Conservation (phyloP, 345 rosid genomes). For the Euphorbia lathyris region DNA sequence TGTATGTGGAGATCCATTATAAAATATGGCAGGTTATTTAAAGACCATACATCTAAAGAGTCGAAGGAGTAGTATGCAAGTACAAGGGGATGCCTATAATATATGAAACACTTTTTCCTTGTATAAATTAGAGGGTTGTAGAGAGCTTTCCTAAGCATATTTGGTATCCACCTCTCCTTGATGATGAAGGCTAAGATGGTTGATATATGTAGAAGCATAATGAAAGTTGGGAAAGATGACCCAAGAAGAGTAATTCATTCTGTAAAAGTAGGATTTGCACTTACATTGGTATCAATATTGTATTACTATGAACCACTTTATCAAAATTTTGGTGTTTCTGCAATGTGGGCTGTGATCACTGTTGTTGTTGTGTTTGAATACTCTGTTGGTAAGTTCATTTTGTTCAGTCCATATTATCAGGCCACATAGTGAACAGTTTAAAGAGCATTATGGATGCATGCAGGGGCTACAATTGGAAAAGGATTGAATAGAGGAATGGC, state of each 20-base stretch:
- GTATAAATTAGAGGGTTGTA: not conserved
- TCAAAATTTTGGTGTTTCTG: conserved; percentile 23
- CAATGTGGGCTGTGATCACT: conserved; percentile 46
- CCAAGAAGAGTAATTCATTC: conserved; percentile 45
- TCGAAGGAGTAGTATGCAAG: no score
- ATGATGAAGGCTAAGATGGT: not conserved
- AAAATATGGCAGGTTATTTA: no score
- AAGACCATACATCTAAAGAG: no score
- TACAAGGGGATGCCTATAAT: no score
- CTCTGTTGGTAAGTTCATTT: conserved; percentile 35
- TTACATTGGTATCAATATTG: conserved; percentile 37
- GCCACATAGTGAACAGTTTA: no score
- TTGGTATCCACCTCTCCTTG: not conserved
- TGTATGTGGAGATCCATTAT: no score
- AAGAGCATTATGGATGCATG: no score
- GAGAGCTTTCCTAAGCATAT: not conserved
- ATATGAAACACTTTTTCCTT: not conserved
- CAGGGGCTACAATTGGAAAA: conserved; percentile 61
- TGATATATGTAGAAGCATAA: conserved; percentile 9
- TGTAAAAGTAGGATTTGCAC: conserved; percentile 39
- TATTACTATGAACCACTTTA: conserved; percentile 35
- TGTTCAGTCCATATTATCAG: no score
- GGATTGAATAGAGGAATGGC: conserved; percentile 69
- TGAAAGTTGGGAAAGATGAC: conserved; percentile 34
- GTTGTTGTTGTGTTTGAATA: conserved; percentile 36